phyloP scores from a whole-genome alignment of 148 eudicot genomes.

The Bassia scoparia region DNA sequence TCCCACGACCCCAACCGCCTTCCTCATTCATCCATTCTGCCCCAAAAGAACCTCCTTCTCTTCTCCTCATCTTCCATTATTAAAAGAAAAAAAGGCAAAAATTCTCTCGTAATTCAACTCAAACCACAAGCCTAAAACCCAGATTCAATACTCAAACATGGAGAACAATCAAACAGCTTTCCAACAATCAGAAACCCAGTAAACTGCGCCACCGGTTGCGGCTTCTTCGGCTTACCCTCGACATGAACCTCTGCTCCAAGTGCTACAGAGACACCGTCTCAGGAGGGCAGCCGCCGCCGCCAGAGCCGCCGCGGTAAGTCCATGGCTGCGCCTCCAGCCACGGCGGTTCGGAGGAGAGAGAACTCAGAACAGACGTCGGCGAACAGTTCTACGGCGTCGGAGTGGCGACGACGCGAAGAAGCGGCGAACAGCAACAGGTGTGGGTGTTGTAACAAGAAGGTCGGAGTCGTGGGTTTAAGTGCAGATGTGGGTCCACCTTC shows the following conservation, averaged over 20 bases:
- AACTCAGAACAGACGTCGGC: neutral
- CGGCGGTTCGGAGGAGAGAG: neutral
- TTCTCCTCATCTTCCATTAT: neutral
- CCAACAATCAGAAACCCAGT: slow-evolving; percentile 37
- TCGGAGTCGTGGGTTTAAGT: slow-evolving; percentile 55
- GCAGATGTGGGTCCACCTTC: slow-evolving; percentile 51
- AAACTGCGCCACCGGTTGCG: slow-evolving; percentile 51
- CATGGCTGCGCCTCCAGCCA: neutral
- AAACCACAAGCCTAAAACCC: neutral
- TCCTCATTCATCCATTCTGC: neutral
- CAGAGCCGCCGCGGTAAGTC: slow-evolving; percentile 27
- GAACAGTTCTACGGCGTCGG: too few species aligned
- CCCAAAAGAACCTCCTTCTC: neutral
- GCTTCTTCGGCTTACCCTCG: slow-evolving; percentile 49
- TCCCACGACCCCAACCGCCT: neutral
- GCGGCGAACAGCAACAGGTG: slow-evolving; percentile 35
- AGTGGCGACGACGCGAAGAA: neutral
- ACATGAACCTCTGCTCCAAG: slow-evolving; percentile 49
- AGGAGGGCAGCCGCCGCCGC: slow-evolving; percentile 32
- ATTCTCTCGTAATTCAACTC: neutral
- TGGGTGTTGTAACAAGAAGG: slow-evolving; percentile 50
- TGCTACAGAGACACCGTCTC: slow-evolving; percentile 33
- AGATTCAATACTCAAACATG: neutral
- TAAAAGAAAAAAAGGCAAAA: neutral
- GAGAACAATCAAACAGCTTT: slow-evolving; percentile 40